A percentile compares a stretch with the other conserved stretches of the same genome.
These are phyloP conservation scores for Fibroporia radiculosa DNA, from an alignment of 768 basidiomycete species.

Conservation along the genomic window DNA sequence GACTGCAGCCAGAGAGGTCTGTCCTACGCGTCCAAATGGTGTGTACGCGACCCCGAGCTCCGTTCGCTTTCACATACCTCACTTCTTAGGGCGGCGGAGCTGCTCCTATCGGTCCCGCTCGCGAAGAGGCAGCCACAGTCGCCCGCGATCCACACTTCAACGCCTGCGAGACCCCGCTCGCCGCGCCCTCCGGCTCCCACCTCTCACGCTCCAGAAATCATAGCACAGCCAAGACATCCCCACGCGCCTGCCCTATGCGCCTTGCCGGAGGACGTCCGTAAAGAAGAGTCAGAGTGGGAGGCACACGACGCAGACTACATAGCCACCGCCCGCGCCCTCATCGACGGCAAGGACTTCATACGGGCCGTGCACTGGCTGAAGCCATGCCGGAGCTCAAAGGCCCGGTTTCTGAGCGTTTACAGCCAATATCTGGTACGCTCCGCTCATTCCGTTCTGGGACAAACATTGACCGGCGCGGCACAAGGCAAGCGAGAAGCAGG, in stretches of 20 bases:
- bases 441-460: not conserved
- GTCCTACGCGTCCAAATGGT: constrained; percentile 73
- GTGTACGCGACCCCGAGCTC: constrained; percentile 17
- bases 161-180: constrained; percentile 27
- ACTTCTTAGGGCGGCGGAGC: constrained; percentile 62
- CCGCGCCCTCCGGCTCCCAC: constrained; percentile 4
- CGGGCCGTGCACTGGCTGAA: constrained; percentile 62
- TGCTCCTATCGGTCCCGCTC: constrained; percentile 52
- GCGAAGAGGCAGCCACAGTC: constrained; percentile 33
- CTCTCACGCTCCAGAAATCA: constrained; percentile 2
- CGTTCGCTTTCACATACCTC: not conserved
- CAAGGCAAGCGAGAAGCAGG: constrained; percentile 78
- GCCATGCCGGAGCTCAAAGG: constrained; percentile 61
- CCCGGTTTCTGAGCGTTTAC: constrained; percentile 72
- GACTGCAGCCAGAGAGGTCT: constrained; percentile 74
- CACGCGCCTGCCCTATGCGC: constrained; percentile 28
- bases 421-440: constrained; percentile 75
- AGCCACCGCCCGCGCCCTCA: constrained; percentile 61
- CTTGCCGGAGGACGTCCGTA: constrained; percentile 26
- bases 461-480: constrained; percentile 7
- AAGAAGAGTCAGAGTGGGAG: constrained; percentile 41
- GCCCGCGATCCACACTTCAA: constrained; percentile 39
- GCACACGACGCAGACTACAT: constrained; percentile 65
- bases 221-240: constrained; percentile 21
- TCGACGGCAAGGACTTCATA: constrained; percentile 71